phyloP scores from a whole-genome alignment of 306 rosid species.

The Lagenaria siceraria region DNA sequence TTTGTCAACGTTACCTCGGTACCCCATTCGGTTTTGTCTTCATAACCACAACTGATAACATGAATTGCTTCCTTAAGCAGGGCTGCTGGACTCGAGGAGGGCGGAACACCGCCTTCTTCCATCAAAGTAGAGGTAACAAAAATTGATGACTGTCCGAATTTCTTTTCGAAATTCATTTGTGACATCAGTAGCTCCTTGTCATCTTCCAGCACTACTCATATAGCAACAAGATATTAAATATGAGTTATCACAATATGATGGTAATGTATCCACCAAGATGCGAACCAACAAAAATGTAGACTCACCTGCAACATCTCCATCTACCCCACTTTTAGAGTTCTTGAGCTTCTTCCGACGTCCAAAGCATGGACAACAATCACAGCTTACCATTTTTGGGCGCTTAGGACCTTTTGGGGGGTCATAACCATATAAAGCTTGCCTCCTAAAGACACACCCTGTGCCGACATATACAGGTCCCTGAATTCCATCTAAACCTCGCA shows the following conservation, averaged over 20 bases:
- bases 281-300: not conserved
- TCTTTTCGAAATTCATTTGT: constrained; percentile 86
- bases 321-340: constrained; percentile 43
- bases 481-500: constrained; percentile 93
- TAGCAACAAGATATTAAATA: not conserved
- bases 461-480: constrained; percentile 98
- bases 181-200: constrained; percentile 82
- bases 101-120: constrained; percentile 75
- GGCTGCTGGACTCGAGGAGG: constrained; percentile 66
- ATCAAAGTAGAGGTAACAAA: constrained; percentile 89
- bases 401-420: constrained; percentile 82
- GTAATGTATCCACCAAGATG: not conserved
- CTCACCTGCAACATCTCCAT: constrained; percentile 48
- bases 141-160: constrained; percentile 80
- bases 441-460: constrained; percentile 90
- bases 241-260: not conserved
- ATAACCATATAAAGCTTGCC: constrained; percentile 91
- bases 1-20: constrained; percentile 49
- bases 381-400: constrained; percentile 92
- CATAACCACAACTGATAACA: constrained; percentile 82
- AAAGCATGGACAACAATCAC: constrained; percentile 88
- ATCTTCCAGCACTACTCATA: constrained; percentile 42
- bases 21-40: constrained; percentile 99
- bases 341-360: constrained; percentile 73
- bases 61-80: constrained; percentile 92